These are phyloP conservation scores for Xenosphaeropsis pyriputrescens DNA, from an alignment of 2,329 filamentous ascomycete genomes.

Conservation along the genomic window DNA sequence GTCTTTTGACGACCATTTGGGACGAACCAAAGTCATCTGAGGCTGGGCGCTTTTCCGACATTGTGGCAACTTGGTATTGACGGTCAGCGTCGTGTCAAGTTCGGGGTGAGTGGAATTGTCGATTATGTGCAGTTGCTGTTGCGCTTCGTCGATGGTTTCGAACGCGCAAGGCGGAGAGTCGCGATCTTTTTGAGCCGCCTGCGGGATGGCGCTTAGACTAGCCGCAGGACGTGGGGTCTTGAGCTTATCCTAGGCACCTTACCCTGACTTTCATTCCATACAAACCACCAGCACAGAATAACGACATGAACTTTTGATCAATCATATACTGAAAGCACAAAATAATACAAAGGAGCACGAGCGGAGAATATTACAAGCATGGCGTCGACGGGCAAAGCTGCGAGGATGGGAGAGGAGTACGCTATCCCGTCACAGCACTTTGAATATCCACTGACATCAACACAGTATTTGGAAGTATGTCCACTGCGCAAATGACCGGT, in stretches of 20 bases:
- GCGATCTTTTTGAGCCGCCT: background rate
- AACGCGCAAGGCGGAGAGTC: background rate
- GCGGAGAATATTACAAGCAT: constrained; percentile 15
- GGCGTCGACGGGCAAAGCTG: constrained; percentile 45
- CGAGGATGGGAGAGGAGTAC: constrained; percentile 63
- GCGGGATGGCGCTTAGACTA: too few relatives aligned
- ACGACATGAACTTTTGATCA: too few relatives aligned
- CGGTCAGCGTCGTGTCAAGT: background rate
- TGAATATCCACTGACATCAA: background rate
- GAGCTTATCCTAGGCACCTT: too few relatives aligned
- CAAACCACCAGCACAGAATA: too few relatives aligned
- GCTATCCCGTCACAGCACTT: constrained; percentile 12
- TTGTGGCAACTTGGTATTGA: constrained; percentile 39
- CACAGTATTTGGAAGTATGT: constrained; percentile 22
- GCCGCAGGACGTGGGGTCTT: too few relatives aligned
- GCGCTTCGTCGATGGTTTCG: too few relatives aligned
- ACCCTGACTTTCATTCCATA: too few relatives aligned
- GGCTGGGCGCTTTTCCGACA: constrained; percentile 84
- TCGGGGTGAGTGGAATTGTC: too few relatives aligned
- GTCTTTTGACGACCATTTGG: constrained; percentile 79
- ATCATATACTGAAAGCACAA: too few relatives aligned
- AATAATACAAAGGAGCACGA: too few relatives aligned
- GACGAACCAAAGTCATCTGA: constrained; percentile 65
- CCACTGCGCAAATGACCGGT: background rate
- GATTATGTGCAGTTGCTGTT: too few relatives aligned